phyloP scores from a whole-genome alignment of 768 basidiomycete genomes.

The Lentinus brumalis region DNA sequence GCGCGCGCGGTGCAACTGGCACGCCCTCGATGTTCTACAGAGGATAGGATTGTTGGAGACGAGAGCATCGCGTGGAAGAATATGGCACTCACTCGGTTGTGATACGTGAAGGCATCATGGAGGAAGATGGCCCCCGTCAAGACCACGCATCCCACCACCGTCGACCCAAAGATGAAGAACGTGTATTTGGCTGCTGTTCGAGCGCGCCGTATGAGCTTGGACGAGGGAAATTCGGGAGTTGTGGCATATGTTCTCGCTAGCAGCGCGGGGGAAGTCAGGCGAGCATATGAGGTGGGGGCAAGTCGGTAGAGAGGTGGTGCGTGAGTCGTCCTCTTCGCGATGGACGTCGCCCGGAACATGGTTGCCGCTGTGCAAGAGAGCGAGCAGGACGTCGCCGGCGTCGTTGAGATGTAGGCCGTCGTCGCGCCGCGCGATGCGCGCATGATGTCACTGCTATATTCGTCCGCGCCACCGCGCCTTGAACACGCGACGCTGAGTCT shows the following conservation, averaged over 20 bases:
- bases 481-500: too few species aligned
- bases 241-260: not conserved
- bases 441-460: too few species aligned
- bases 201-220: not conserved
- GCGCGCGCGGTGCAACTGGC: constrained; percentile 80
- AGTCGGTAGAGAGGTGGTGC: not conserved
- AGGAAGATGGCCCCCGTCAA: constrained; percentile 74
- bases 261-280: not conserved
- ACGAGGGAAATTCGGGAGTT: not conserved
- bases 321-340: not conserved
- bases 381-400: not conserved
- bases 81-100: constrained; percentile 34
- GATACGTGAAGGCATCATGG: constrained; percentile 94
- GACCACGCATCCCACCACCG: constrained; percentile 61
- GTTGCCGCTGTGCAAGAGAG: not conserved
- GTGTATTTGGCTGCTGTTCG: constrained; percentile 40
- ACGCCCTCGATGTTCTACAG: constrained; percentile 82
- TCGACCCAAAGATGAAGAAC: constrained; percentile 57
- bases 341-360: not conserved
- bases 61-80: not conserved
- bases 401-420: not conserved
- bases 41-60: not conserved
- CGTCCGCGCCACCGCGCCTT: too few species aligned
- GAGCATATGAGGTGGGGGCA: not conserved
- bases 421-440: too few species aligned